phyloP scores from a whole-genome alignment of 306 rosid genomes.

The Chamaecrista fasciculata region DNA sequence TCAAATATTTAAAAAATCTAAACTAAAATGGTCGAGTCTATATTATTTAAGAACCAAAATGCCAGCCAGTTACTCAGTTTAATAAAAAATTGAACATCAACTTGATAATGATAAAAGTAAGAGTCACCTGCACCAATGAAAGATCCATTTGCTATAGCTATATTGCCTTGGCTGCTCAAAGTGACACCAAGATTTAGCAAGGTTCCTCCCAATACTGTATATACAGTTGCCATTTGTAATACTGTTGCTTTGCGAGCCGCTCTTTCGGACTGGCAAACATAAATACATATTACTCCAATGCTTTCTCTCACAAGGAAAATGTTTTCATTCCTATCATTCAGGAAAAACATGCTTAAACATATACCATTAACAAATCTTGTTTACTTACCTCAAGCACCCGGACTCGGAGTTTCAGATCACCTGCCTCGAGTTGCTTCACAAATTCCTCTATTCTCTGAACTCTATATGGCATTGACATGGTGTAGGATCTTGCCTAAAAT shows the following conservation, averaged over 20 bases:
- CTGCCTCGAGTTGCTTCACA: slow-evolving; percentile 78
- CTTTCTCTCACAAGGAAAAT: background rate
- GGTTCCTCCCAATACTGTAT: slow-evolving; percentile 81
- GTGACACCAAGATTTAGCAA: slow-evolving; percentile 78
- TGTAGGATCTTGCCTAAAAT: slow-evolving; percentile 69
- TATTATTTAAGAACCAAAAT: too few species aligned
- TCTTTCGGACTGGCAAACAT: slow-evolving; percentile 82
- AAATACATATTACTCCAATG: too few species aligned
- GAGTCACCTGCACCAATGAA: slow-evolving; percentile 78
- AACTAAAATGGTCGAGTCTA: too few species aligned
- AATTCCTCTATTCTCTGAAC: slow-evolving; percentile 91
- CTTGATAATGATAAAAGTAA: background rate
- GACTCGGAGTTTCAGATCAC: slow-evolving; percentile 91
- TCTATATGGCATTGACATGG: slow-evolving; percentile 96
- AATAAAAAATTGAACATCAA: background rate
- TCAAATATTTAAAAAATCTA: too few species aligned
- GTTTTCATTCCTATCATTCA: too few species aligned
- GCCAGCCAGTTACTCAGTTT: too few species aligned
- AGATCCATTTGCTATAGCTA: slow-evolving; percentile 71
- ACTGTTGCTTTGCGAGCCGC: slow-evolving; percentile 83
- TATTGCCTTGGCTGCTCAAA: slow-evolving; percentile 70
- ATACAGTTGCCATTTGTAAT: slow-evolving; percentile 82
- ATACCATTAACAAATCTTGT: too few species aligned
- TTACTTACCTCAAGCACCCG: slow-evolving; percentile 96
- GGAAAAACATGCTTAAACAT: too few species aligned